phyloP scores from a whole-genome alignment of 148 eudicot species.

The Cornus suecica region DNA sequence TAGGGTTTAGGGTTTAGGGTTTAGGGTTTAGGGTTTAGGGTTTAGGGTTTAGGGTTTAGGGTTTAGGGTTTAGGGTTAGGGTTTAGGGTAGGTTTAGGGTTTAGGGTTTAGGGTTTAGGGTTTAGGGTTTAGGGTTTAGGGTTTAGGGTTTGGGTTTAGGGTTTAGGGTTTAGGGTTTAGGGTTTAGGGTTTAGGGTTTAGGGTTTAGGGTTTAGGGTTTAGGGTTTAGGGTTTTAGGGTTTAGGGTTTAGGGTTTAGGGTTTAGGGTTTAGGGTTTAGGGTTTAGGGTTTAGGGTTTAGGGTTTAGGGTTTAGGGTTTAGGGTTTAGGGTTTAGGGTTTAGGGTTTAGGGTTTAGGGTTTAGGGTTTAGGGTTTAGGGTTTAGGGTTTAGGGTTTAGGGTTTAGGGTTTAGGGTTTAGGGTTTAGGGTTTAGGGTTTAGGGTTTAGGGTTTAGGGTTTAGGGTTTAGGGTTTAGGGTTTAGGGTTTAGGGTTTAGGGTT shows the following conservation, averaged over 20 bases:
- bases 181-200: conserved; percentile 28
- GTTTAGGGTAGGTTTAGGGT: conserved; percentile 22
- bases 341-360: conserved; percentile 24
- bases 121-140: conserved; percentile 21
- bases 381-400: conserved; percentile 19
- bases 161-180: conserved; percentile 33
- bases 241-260: conserved; percentile 24
- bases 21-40: conserved; percentile 29
- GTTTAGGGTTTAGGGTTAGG: conserved; percentile 22
- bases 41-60: conserved; percentile 17
- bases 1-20: conserved; percentile 31
- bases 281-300: conserved; percentile 16
- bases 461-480: conserved; percentile 19
- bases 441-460: conserved; percentile 17
- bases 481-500: conserved; percentile 7
- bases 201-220: conserved; percentile 26
- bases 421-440: conserved; percentile 7
- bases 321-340: conserved; percentile 13
- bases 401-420: conserved; percentile 18
- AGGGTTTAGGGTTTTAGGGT: conserved; percentile 5
- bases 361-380: conserved; percentile 18
- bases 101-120: conserved; percentile 24
- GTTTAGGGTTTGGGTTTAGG: conserved; percentile 31
- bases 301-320: conserved; percentile 14
- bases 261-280: conserved; percentile 19